Conservation (phyloP, 106 monocot genomes). For the Alisma plantagoaquatica region DNA sequence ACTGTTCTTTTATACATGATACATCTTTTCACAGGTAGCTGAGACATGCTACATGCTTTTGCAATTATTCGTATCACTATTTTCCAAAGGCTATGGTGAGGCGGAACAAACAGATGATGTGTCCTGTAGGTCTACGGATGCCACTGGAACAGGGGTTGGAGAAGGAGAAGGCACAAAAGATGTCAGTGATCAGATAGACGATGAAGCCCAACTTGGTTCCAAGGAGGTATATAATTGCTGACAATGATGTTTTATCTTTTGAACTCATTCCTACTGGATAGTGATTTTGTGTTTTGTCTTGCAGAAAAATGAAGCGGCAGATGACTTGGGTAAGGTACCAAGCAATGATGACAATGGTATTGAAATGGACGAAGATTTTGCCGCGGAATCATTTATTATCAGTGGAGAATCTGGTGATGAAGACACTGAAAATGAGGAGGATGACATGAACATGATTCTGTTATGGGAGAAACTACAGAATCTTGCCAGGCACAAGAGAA, state of each 20-base stretch:
- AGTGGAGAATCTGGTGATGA: conserved; percentile 65
- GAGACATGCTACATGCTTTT: conserved; percentile 57
- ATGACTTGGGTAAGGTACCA: conserved; percentile 33
- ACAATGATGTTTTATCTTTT: neutral
- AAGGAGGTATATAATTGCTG: conserved; percentile 2
- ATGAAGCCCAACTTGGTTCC: conserved; percentile 54
- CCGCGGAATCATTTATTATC: conserved; percentile 57
- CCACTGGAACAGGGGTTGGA: conserved; percentile 81
- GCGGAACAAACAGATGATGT: conserved; percentile 37
- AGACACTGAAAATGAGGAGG: conserved; percentile 39
- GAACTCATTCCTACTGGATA: neutral
- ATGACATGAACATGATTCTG: conserved; percentile 69
- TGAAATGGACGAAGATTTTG: conserved; percentile 95
- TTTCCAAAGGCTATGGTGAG: conserved; percentile 74
- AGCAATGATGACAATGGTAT: conserved; percentile 57
- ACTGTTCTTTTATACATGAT: neutral
- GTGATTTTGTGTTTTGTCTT: conserved; percentile 12
- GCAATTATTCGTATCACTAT: conserved; percentile 45
- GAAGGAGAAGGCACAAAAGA: conserved; percentile 82
- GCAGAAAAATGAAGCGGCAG: conserved; percentile 37
- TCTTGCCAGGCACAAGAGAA: conserved; percentile 55
- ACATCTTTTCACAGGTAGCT: conserved; percentile 41
- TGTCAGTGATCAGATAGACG: conserved; percentile 82
- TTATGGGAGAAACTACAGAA: conserved; percentile 63
- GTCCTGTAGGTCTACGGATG: conserved; percentile 27